Evolutionary conservation across 176 grass and related monocot species (phyloP).

Genomic region (Saccharum officinarum): DNA sequence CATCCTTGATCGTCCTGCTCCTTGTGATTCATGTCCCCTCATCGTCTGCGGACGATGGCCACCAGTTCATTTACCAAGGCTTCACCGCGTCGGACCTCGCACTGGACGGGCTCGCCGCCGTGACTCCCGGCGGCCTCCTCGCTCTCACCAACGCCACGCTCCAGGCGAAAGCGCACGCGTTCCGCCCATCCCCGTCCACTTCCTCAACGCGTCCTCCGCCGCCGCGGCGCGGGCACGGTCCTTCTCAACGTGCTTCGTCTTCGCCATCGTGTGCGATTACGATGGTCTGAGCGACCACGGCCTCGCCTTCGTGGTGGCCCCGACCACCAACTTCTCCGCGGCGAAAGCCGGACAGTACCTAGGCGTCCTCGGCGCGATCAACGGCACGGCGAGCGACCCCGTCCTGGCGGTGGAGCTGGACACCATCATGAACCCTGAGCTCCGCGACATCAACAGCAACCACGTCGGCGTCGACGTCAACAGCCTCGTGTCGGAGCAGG

Average conservation of each 20-base stretch:
- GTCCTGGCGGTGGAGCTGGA: neutral
- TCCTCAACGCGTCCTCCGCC: neutral
- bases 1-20: neutral
- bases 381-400: constrained; percentile 10
- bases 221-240: neutral
- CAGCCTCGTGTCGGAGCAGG: neutral
- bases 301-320: constrained; percentile 25
- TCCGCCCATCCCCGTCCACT: constrained; percentile 15
- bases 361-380: neutral
- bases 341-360: neutral
- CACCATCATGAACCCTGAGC: neutral
- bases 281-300: neutral
- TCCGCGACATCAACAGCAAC: neutral
- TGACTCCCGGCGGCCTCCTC: constrained; percentile 21
- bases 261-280: constrained; percentile 2
- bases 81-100: constrained; percentile 21
- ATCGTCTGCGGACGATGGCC: neutral
- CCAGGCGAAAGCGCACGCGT: constrained; percentile 24
- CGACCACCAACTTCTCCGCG: constrained; percentile 16
- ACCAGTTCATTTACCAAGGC: constrained; percentile 17
- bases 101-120: constrained; percentile 18
- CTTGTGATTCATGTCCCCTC: neutral
- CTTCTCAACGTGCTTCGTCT: constrained; percentile 22
- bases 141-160: constrained; percentile 30
- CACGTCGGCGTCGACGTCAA: constrained; percentile 13